Base-by-base conservation (phyloP, 768 basidiomycete genomes). In the Amanita rimosa region DNA sequence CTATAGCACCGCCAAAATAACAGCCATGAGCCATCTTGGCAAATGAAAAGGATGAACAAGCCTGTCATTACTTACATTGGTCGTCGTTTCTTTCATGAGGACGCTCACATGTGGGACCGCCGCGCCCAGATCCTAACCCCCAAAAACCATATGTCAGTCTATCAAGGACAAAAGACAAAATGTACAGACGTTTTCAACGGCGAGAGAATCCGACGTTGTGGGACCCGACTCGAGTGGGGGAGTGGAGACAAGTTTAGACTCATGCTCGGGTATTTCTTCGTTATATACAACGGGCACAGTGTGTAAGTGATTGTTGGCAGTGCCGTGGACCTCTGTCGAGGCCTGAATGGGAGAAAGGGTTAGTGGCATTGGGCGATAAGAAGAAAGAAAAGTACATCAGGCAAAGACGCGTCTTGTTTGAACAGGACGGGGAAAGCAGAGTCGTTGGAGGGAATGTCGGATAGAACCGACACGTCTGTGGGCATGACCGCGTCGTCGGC, bases 391-490 rank as follows among this genome's bases (percentile, higher is more conserved):
- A 19, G 13, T 40, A 48, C 47, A 24, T 10, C 27, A 38, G 29
- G 29, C 26, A 11, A 21, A 24, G 45, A 46, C 50, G 38, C 50
- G 38, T 46, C 50, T 24, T 33, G 13, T 22, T 51, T 41, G 31
- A 24, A 10, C 21, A 31, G 22, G 33, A 43, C 29, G 5, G 11
- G 10, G 9, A 38, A 43, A 8, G 21, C 35, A 21, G 21, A 29
- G 6, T 31, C 40, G 21, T 37, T 27, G 17, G 38, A 41, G 22
- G 14, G 13, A 29, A 50, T 35, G 31, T 19, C 36, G 17, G 44
- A 19, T 11, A 31, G 5, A 44, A 44, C 16, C 33, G 46, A 52
- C 52, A 47, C 51, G 50, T 51, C 53, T 33, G 9, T 13, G 40
- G 39, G 19, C 14, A 16, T 11, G 27, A 46, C 48, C 27, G 39